These are phyloP conservation scores for Uronychia setigera DNA, from an alignment of 73 alveolate genomes.

Conservation along the genomic window DNA sequence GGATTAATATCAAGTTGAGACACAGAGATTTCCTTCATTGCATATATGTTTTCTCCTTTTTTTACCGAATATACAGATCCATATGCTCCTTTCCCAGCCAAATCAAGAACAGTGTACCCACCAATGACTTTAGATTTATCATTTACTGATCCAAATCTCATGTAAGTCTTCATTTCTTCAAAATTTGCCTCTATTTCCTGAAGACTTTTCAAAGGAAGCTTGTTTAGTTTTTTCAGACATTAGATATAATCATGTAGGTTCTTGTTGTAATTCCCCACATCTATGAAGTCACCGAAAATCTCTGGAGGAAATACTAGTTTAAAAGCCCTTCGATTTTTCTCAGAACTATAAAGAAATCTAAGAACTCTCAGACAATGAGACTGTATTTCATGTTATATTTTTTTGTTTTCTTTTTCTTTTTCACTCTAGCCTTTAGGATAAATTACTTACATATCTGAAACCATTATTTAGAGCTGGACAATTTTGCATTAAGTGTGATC, in stretches of 20 bases:
- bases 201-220: constrained; percentile 46
- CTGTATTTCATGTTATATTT: constrained; percentile 52
- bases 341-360: constrained; percentile 37
- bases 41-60: constrained; percentile 82
- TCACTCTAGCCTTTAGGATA: constrained; percentile 54
- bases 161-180: constrained; percentile 39
- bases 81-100: constrained; percentile 94
- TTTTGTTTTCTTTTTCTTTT: constrained; percentile 65
- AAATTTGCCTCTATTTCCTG: constrained; percentile 59
- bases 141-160: constrained; percentile 38
- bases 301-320: constrained; percentile 71
- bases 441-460: constrained; percentile 35
- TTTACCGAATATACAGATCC: constrained; percentile 85
- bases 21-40: constrained; percentile 81
- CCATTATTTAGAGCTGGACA: constrained; percentile 38
- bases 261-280: constrained; percentile 84
- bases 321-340: constrained; percentile 64
- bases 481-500: constrained; percentile 32
- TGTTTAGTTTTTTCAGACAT: constrained; percentile 52
- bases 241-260: constrained; percentile 61
- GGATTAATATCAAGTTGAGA: constrained; percentile 66
- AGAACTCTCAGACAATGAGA: constrained; percentile 51
- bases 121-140: constrained; percentile 57
- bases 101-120: constrained; percentile 72
- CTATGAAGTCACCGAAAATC: constrained; percentile 80